Conservation (phyloP, 371 early-diverging fungal species). For the Syncephalastrum monosporum region DNA sequence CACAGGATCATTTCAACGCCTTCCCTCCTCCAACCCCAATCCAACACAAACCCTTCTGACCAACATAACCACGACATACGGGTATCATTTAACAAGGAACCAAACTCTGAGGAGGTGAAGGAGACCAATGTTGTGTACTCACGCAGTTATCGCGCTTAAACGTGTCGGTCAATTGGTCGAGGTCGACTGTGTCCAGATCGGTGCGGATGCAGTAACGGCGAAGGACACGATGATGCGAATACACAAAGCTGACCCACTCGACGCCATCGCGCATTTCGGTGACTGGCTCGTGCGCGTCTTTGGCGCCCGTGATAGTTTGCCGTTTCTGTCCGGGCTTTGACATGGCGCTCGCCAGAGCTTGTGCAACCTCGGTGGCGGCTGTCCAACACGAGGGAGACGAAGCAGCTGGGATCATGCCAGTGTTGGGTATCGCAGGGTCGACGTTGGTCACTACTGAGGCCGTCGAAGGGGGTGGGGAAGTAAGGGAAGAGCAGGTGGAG, state of each 20-base stretch:
- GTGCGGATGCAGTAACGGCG: conserved; percentile 77
- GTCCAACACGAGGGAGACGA: conserved; percentile 8
- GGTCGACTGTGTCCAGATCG: conserved; percentile 76
- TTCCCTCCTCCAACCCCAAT: too few relatives aligned
- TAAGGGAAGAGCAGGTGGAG: conserved; percentile 6
- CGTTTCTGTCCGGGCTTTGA: conserved; percentile 6
- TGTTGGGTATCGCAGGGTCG: background rate
- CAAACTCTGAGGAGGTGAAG: background rate
- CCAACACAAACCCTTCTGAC: too few relatives aligned
- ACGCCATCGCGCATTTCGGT: conserved; percentile 57
- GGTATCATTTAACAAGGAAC: too few relatives aligned
- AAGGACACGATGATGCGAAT: conserved; percentile 61
- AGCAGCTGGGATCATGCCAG: conserved; percentile 5
- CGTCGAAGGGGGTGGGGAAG: background rate
- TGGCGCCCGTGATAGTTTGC: background rate
- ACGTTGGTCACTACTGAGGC: too few relatives aligned
- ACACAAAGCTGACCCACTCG: conserved; percentile 74
- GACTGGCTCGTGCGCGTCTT: conserved; percentile 31
- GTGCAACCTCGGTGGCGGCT: conserved; percentile 25
- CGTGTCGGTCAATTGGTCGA: conserved; percentile 65
- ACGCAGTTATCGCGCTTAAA: conserved; percentile 85
- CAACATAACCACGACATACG: too few relatives aligned
- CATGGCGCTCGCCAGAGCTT: conserved; percentile 22
- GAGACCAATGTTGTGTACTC: conserved; percentile 18
- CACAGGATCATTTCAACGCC: too few relatives aligned